Conservation (phyloP, 2,329 filamentous ascomycete genomes). For the Fusarium mexicanum region DNA sequence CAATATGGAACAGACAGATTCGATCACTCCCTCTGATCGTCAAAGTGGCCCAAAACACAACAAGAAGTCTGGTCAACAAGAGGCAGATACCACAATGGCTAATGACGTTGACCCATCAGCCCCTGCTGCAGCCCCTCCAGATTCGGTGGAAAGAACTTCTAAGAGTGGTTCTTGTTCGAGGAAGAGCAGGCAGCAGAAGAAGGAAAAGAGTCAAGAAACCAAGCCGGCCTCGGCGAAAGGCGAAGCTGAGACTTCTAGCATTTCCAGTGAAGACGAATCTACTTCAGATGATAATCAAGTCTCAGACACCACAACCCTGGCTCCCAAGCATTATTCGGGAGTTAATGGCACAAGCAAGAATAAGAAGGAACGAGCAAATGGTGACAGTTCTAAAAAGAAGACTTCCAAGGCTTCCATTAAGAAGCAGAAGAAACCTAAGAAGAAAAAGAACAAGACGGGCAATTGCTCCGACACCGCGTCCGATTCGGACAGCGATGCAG, state of each 20-base stretch:
- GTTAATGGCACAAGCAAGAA: conserved; percentile 18
- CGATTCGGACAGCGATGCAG: conserved; percentile 29
- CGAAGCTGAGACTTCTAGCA: conserved; percentile 15
- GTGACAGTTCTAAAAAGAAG: conserved; percentile 18
- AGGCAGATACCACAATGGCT: conserved; percentile 17
- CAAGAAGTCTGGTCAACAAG: conserved; percentile 29
- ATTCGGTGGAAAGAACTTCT: conserved; percentile 8
- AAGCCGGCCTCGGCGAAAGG: conserved; percentile 6
- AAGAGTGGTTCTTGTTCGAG: conserved; percentile 20
- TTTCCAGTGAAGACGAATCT: conserved; percentile 15
- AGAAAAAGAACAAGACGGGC: conserved; percentile 9
- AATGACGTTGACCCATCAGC: conserved; percentile 14
- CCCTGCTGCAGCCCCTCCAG: conserved; percentile 9
- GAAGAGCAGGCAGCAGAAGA: conserved; percentile 28
- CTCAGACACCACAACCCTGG: background rate
- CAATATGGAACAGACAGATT: conserved; percentile 35
- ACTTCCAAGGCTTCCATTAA: conserved; percentile 10
- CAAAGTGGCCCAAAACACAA: conserved; percentile 25
- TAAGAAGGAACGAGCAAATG: conserved; percentile 13
- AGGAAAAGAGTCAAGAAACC: conserved; percentile 5
- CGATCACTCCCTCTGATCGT: conserved; percentile 29
- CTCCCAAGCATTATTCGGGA: conserved; percentile 25
- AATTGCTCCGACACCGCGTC: conserved; percentile 20
- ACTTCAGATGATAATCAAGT: conserved; percentile 24
- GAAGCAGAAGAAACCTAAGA: conserved; percentile 19